Base-by-base conservation (phyloP, 2,329 filamentous ascomycete species). In the Zymoseptoria ardabiliae region DNA sequence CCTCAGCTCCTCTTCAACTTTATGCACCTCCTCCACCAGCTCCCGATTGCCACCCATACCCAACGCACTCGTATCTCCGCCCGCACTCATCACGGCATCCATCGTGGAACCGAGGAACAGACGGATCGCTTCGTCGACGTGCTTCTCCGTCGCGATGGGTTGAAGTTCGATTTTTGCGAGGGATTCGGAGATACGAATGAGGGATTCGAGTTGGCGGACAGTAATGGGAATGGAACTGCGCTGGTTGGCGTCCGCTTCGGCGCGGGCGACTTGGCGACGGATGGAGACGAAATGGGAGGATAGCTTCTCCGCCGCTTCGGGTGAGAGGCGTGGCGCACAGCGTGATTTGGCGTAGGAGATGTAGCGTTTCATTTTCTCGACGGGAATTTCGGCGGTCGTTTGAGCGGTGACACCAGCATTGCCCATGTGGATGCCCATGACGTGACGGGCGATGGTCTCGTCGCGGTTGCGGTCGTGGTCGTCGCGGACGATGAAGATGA, bases 401-500 rank as follows among this genome's bases (percentile, higher is more conserved):
- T 96, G 91, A 50, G 96, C 91, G 68, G 96, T 91, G 0, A 88
- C 78, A 49, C 90, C 89, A 56, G 88, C 85, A 13, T 90, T 89
- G 60, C 91, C 91, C 90, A 97, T 97, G 70, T 97, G 93, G 64
- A 99, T 92, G 52, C 88, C 86, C 86, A 99, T 96, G 71, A 99
- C 93, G 83, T 99, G 94, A 72, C 88, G 93, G 11, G 94, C 94
- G 70, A 99, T 97, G 3, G 83, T 87, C 78, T 97, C 91, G 71
- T 99, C 94, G 70, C 93, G 90, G 59, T 85, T 87, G 51, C 90
- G 84, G 63, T 93, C 90, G 73, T 99, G 94, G 63, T 96, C 91
- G 73, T 99, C 94, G 68, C 90, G 90, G 63, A 99, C 93, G 66
- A 99, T 97, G 79, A 97, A 99, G 66, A 99, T 97, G 90, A 99